phyloP scores from a whole-genome alignment of 2,329 filamentous ascomycete species.

The Penicillium thymicola region DNA sequence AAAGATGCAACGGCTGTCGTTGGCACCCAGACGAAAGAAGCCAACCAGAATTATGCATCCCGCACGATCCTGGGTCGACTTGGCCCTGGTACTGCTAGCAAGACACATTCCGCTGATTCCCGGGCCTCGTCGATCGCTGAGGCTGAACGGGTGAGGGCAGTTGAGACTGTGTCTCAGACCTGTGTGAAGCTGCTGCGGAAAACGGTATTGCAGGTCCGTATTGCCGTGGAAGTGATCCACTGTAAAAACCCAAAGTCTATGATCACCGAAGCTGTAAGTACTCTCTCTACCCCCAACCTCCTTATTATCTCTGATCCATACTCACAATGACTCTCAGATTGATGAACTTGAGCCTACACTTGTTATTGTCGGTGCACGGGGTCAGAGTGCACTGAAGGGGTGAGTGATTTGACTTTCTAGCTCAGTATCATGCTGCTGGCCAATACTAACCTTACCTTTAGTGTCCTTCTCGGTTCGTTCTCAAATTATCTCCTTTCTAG shows the following conservation, averaged over 20 bases:
- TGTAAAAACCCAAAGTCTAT: constrained; percentile 97
- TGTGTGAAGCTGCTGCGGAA: constrained; percentile 84
- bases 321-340: constrained; percentile 53
- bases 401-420: constrained; percentile 45
- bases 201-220: constrained; percentile 85
- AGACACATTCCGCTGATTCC: constrained; percentile 46
- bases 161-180: constrained; percentile 78
- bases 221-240: constrained; percentile 94
- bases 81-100: constrained; percentile 39
- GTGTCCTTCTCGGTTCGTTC: constrained; percentile 91
- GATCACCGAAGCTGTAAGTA: constrained; percentile 79
- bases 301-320: not conserved
- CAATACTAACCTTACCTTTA: constrained; percentile 38
- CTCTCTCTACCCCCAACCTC: not conserved
- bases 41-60: constrained; percentile 38
- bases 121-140: constrained; percentile 62
- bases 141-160: constrained; percentile 73
- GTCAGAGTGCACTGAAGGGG: constrained; percentile 90
- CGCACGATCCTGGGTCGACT: constrained; percentile 34
- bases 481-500: constrained; percentile 97
- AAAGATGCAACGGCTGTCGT: constrained; percentile 72
- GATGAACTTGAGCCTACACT: constrained; percentile 87
- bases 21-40: constrained; percentile 57
- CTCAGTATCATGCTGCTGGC: not conserved
- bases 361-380: constrained; percentile 87